Base-by-base conservation (phyloP, 2,329 filamentous ascomycete genomes). In the Juglanconis oblonga region DNA sequence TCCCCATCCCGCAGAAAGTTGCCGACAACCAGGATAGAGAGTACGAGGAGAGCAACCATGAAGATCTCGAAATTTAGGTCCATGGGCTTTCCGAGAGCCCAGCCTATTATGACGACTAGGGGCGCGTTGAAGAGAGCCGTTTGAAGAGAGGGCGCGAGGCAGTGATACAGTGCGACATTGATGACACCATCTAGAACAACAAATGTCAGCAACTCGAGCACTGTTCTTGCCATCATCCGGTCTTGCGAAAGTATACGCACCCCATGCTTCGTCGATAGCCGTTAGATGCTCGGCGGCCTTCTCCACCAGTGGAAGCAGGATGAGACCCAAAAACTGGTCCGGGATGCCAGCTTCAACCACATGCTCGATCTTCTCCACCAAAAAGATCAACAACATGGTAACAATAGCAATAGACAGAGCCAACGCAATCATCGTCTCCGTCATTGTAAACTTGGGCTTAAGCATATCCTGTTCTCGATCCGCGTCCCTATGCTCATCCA, bases 231-330 rank as follows among this genome's bases (percentile, higher is more conserved):
- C 24, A 24, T 24, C 24, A 24, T 24, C 24, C 24, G 24, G 24
- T 24, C 24, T 24, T 24, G 24, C 24, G 24, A 38, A 38, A 38
- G 36, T 38, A 13, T 44, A 44, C 42, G 8, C n/a, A 44, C 42
- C 42, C 42, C 42, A 44, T 44, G 42, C 42, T 44, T 44, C 42
- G n/a, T 44, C 42, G n/a, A 44, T 81, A 47, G 91, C 90, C 2
- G 90, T 93, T 51, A 96, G 77, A 73, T 96, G 91, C 73, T 96
- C 91, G 10, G 91, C 91, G 2, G 89, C 87, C 74, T 96, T 96
- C 70, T 96, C 92, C 5, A 95, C 91, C 0, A 96, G 80, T 3
- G 90, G 88, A 4, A 95, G 83, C 0, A 96, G 80, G 64, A 95
- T 94, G 42, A 96, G 77, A 67, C 91, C 82, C 74, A 84, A 81